phyloP scores from a whole-genome alignment of 2,329 filamentous ascomycete genomes.

The Calonectria henricotiae region DNA sequence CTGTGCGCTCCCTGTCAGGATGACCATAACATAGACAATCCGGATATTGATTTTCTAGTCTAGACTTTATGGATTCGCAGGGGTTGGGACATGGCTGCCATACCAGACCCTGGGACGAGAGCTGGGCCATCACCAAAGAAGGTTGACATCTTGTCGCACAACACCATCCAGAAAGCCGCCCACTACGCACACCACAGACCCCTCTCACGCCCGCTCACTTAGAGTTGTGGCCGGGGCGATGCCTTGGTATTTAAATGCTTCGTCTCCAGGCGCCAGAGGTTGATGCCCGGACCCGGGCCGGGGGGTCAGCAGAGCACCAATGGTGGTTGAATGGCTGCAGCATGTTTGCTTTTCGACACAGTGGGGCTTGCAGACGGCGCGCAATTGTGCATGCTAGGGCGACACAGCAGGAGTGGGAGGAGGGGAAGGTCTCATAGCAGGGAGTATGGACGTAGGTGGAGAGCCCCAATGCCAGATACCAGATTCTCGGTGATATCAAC shows the following conservation, averaged over 20 bases:
- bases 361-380: slow-evolving; percentile 29
- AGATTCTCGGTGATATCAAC: slow-evolving; percentile 19
- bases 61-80: slow-evolving; percentile 6
- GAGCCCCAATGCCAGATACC: slow-evolving; percentile 9
- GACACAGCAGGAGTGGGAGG: slow-evolving; percentile 26
- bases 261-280: not conserved
- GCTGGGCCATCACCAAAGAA: not conserved
- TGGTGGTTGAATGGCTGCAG: slow-evolving; percentile 2
- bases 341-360: slow-evolving; percentile 25
- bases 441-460: not conserved
- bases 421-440: slow-evolving; percentile 1
- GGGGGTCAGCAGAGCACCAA: slow-evolving; percentile 5
- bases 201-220: slow-evolving; percentile 24
- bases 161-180: slow-evolving; percentile 29
- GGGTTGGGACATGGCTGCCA: slow-evolving; percentile 11
- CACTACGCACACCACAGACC: slow-evolving; percentile 33
- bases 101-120: slow-evolving; percentile 16
- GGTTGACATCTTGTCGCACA: slow-evolving; percentile 2
- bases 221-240: slow-evolving; percentile 30
- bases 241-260: not conserved
- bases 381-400: slow-evolving; percentile 28
- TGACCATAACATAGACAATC: slow-evolving; percentile 16
- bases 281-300: slow-evolving; percentile 41
- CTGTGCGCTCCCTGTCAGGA: slow-evolving; percentile 1
- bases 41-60: slow-evolving; percentile 39